Base-by-base conservation (phyloP, 805 yeast species). In the Saccharomycopsis sp. region DNA sequence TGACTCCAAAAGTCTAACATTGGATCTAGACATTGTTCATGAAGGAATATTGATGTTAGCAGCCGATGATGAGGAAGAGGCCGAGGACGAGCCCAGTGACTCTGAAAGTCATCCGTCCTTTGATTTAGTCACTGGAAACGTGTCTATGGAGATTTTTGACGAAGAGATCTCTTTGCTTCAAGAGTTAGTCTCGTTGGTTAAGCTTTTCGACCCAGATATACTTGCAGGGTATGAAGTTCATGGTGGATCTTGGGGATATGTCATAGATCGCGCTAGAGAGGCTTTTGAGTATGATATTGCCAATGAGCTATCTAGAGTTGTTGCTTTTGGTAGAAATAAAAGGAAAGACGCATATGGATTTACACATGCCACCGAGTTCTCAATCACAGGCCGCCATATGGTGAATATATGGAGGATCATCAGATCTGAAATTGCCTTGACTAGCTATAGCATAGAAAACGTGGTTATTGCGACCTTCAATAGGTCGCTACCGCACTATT, bases 211-310 rank as follows among this genome's bases (percentile, higher is more conserved):
- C 66, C 97, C 98, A 0, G 99, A 94, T 68, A 81, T 94, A 34
- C 66, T 94, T 3, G 78, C 89, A 0, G 98, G 97, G 0, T 94
- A 79, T 68, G 99, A 94, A 65, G 78, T 89, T 3, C 87, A 89
- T 62, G 72, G 84, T 0, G 65, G 79, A 0, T 89, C 97, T 0
- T 92, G 98, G 98, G 98, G 99, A 0, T 94, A 88, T 65, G 55
- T 91, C 0, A 76, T 88, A 24, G 94, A 88, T 55, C 69, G 99
- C 51, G 77, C 80, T 57, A 67, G 73, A 16, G 61, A 58, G 0
- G 70, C 66, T 1, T 76, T 76, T 64, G 79, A 79, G 1, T 70
- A 78, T 12, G 86, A 89, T 63, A 62, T 90, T 2, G 68, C 79
- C n/a, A 72, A 75, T 0, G 79, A 81, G 50, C 67, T 91, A 0